Base-by-base conservation (phyloP, 2,329 filamentous ascomycete genomes). In the Basipetospora sp. region DNA sequence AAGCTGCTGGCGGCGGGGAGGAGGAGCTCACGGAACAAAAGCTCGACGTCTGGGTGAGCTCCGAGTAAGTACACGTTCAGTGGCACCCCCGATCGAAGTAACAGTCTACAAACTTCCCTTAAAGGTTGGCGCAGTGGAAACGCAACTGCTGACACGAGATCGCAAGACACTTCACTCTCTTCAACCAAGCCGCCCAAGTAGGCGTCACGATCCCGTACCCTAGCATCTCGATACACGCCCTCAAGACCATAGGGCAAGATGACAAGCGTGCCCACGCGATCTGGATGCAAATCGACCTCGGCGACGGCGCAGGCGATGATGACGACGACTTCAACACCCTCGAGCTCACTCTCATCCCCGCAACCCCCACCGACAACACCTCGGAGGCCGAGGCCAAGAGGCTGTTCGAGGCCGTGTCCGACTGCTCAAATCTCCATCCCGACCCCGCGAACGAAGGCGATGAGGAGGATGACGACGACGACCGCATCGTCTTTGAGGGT, bases 401-500 rank as follows among this genome's bases (percentile, higher is more conserved):
- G 38, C 64, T 84, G 22, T 87, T 76, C 57, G 67, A 71, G 14
- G 80, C 82, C 27, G 74, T 87, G 43, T 77, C 80, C 2, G 69
- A 68, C 16, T 87, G 82, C 57, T 80, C 80, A 3, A 79, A 87
- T 49, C 60, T 87, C 11, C 77, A 87, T 50, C 81, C 81, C 0
- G 80, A 86, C 47, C 74, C 75, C 0, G 61, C 63, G n/a, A 60
- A 64, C 8, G 71, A 66, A 3, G 71, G 68, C 0, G 73, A 72
- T 2, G 73, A 69, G 2, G 71, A 71, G 1, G 22, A 11, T 11
- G 70, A 68, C 5, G 60, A 66, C 5, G 61, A 64, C 28, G 67
- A 68, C 40, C 58, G 66, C 17, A 71, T 77, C 26, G 55, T 76
- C 4, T 74, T 77, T 36, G 74, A 77, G 47, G 63, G 63, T 4